Percentiles rank a stretch among this genome's conserved stretches.
Conservation (phyloP, 305 asterid genomes). For the Solanum hybrid region DNA sequence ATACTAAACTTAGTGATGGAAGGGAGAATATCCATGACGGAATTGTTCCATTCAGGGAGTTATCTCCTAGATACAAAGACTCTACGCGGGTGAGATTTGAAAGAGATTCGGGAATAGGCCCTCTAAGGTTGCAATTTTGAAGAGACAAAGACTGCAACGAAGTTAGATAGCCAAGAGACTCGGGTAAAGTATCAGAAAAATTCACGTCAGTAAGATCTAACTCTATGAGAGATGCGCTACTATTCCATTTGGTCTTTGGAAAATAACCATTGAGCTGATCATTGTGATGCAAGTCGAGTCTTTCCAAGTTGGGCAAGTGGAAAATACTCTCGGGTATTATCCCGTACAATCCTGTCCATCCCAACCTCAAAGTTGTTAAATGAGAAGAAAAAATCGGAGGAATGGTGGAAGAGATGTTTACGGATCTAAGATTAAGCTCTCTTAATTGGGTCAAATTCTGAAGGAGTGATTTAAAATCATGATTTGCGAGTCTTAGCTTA, state of each 20-base stretch:
- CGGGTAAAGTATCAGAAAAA: not conserved
- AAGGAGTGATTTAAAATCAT: not conserved
- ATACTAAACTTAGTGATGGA: not conserved
- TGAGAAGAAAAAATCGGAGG: not conserved
- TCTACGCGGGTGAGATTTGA: not conserved
- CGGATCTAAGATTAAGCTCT: not conserved
- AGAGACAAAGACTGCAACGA: slow-evolving; percentile 4
- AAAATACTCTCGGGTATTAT: not conserved
- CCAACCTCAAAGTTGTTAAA: not conserved
- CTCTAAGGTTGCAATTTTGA: not conserved
- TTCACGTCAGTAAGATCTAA: not conserved
- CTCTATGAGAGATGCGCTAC: not conserved
- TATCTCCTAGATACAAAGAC: not conserved
- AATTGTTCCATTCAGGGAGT: slow-evolving; percentile 6
- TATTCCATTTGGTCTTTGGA: not conserved
- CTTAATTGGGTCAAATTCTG: not conserved
- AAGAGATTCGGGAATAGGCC: not conserved
- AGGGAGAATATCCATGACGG: not conserved
- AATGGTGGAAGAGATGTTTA: not conserved
- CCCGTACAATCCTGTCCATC: not conserved
- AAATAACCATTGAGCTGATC: not conserved
- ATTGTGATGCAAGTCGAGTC: not conserved
- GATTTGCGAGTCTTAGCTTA: not conserved
- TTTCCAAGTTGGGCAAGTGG: not conserved
- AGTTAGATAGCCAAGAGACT: not conserved